Evolutionary conservation across 257 asterid species (phyloP), one percentile per base, ranked within the genome.

Genomic region (Schizonepeta tenuifolia): DNA sequence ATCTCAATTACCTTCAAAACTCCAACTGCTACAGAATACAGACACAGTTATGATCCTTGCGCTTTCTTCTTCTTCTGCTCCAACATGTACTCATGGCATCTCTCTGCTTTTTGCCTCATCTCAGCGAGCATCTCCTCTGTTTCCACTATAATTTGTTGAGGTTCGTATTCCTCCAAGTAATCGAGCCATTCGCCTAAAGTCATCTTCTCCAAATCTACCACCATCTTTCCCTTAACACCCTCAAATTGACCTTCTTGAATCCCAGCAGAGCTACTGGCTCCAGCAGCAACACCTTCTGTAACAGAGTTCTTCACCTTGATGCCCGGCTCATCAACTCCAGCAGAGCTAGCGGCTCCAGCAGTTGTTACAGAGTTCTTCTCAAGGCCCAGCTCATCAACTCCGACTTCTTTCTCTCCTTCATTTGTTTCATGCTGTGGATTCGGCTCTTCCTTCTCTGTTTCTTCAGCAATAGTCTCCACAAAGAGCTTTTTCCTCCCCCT

Each of bases 151-250:
- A 85, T 88, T 65, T 88, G 95, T 67, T 88, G 79, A 15, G 93
- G 91, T 61, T 86, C 77, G 74, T 44, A 49, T 54, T 50, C 85
- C 43, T 87, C 93, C 85, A 89, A 72, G 69, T 69, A 81, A 20
- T 86, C 90, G 31, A 90, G 70, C 95, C 96, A 91, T 51, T 86
- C 89, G 31, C 95, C 89, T 4, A 89, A 62, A 6, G 84, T 87
- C 96, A 88, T 89, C 44, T 75, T 86, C 80, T 88, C 89, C 74
- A 89, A 75, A 74, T 81, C 86, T 17, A 38, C 74, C 78, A 56
- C 77, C 31, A 50, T 62, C 49, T 61, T 21, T 51, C 62, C 78
- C 2, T 50, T 67, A 4, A 57, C 72, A 60, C 10, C 58, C 9
- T 68, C 71, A 28, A 18, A 51, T 1, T 12, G 63, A 7, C 58